Evolutionary conservation across 1,139 yeast genomes (phyloP).

Genomic region (Keqinozyma sinolaborantium): DNA sequence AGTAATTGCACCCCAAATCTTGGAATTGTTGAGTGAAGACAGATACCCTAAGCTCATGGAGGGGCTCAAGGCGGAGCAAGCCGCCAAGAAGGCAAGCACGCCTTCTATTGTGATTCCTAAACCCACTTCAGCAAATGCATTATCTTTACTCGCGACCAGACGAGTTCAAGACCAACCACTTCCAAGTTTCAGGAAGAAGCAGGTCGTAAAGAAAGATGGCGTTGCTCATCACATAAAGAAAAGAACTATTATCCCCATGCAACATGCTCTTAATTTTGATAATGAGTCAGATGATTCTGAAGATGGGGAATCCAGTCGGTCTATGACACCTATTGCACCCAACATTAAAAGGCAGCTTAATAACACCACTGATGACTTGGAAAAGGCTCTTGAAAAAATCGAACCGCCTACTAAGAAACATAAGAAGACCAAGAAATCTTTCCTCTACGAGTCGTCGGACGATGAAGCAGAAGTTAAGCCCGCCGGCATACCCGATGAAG

Average conservation of each 20-base stretch:
- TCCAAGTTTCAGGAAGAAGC: conserved; percentile 50
- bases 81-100: conserved; percentile 19
- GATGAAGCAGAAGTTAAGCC: conserved; percentile 21
- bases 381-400: conserved; percentile 5
- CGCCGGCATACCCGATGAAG: conserved; percentile 7
- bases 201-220: conserved; percentile 7
- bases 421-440: conserved; percentile 19
- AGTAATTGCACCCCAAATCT: conserved; percentile 66
- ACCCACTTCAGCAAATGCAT: conserved; percentile 20
- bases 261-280: conserved; percentile 64
- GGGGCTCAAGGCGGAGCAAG: conserved; percentile 39
- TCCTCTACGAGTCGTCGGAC: conserved; percentile 31
- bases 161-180: conserved; percentile 21
- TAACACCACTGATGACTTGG: conserved; percentile 24
- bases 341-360: conserved; percentile 24
- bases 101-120: conserved; percentile 14
- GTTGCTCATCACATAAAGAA: conserved; percentile 11
- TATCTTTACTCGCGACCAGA: conserved; percentile 25
- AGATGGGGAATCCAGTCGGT: conserved; percentile 37
- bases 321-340: conserved; percentile 36
- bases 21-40: conserved; percentile 58
- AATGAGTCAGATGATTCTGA: conserved; percentile 46
- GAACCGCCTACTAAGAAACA: conserved; percentile 14
- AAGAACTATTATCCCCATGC: conserved; percentile 55
- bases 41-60: conserved; percentile 53